A percentile compares a stretch with the other conserved stretches of the same genome.
These are phyloP conservation scores for Asclepias syriaca DNA, from an alignment of 257 asterid genomes.

Conservation along the genomic window DNA sequence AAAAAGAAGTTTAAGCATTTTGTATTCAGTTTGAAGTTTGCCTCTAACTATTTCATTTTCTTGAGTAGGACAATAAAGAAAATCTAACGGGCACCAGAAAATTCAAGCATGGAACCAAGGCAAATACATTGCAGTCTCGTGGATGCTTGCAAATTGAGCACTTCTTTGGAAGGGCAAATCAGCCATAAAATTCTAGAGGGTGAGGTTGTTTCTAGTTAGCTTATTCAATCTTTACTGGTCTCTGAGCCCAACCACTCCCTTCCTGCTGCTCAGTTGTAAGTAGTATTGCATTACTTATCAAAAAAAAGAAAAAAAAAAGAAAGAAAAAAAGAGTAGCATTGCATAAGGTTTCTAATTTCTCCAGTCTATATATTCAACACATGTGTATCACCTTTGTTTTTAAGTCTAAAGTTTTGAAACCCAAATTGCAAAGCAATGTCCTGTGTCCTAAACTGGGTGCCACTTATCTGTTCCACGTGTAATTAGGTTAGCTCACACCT, in stretches of 20 bases:
- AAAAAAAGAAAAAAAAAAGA: no score
- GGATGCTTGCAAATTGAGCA: slow-evolving; percentile 79
- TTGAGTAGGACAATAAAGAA: slow-evolving; percentile 42
- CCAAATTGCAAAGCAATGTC: no score
- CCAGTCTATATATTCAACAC: no score
- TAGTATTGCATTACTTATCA: no score
- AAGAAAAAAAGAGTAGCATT: no score
- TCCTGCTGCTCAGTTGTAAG: not conserved
- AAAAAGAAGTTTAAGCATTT: not conserved
- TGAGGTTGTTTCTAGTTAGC: not conserved
- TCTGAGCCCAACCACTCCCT: not conserved
- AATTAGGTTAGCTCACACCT: no score
- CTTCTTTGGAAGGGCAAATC: slow-evolving; percentile 62
- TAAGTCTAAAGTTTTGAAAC: no score
- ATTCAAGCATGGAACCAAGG: slow-evolving; percentile 38
- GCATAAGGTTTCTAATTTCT: no score
- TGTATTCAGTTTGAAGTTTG: not conserved
- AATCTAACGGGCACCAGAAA: slow-evolving; percentile 35
- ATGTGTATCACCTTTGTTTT: no score
- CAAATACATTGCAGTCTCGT: slow-evolving; percentile 39
- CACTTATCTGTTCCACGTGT: no score
- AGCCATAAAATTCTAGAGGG: slow-evolving; percentile 14
- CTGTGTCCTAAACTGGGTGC: no score
- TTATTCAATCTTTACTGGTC: not conserved
- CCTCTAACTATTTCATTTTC: slow-evolving; percentile 13